phyloP scores from a whole-genome alignment of 345 rosid genomes.

The Bretschneidera sinensis region DNA sequence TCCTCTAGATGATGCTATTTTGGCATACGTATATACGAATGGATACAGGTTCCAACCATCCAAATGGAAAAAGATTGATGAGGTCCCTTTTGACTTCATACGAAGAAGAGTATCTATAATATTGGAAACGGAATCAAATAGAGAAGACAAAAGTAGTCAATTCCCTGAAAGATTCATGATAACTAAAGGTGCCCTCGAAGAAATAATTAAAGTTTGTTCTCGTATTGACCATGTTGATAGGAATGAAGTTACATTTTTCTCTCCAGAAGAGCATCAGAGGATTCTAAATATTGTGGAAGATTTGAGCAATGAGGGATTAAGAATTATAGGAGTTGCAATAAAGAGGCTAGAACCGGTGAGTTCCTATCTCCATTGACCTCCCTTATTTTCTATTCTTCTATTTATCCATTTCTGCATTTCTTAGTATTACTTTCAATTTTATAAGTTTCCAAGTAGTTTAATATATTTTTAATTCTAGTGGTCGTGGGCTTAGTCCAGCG shows the following conservation, averaged over 20 bases:
- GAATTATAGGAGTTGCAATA: constrained; percentile 47
- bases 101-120: constrained; percentile 54
- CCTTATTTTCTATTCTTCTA: not conserved
- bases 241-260: constrained; percentile 24
- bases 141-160: constrained; percentile 19
- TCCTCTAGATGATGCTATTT: constrained; percentile 71
- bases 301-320: constrained; percentile 52
- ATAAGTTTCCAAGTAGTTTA: too few relatives aligned
- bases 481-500: too few relatives aligned
- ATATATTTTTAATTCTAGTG: too few relatives aligned
- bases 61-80: constrained; percentile 53
- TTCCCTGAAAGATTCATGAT: constrained; percentile 29
- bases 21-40: constrained; percentile 61
- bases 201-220: constrained; percentile 60
- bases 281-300: constrained; percentile 46
- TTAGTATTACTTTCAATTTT: not conserved
- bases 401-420: not conserved
- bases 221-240: constrained; percentile 33
- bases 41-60: constrained; percentile 63
- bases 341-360: constrained; percentile 46
- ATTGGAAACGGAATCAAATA: constrained; percentile 36
- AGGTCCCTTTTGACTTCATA: constrained; percentile 64
- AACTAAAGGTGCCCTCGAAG: constrained; percentile 73
- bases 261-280: constrained; percentile 38
- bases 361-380: not conserved